Conservation (phyloP, 1,284 basidiomycete species). For the Trichosporon sp. region DNA sequence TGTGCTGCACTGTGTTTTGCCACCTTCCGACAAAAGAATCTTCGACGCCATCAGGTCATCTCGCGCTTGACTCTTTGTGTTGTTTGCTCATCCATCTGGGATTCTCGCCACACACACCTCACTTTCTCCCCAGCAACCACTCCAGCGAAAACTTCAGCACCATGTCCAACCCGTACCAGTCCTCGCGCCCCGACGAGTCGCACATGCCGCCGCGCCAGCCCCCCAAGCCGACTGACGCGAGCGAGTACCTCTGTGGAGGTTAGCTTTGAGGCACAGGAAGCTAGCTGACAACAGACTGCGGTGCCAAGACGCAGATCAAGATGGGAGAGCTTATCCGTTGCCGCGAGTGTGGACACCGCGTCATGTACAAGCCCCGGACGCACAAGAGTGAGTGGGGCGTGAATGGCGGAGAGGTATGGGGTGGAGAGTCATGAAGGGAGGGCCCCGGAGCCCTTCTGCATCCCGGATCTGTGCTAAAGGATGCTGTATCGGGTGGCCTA, state of each 20-base stretch:
- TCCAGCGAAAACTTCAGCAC: slow-evolving; percentile 15
- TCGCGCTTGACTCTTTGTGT: not conserved
- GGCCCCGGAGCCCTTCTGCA: too few species aligned
- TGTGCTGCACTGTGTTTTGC: not conserved
- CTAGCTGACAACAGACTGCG: slow-evolving; percentile 71
- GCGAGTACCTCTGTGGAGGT: slow-evolving; percentile 95
- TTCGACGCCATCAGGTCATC: slow-evolving; percentile 15
- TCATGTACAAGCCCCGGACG: slow-evolving; percentile 99
- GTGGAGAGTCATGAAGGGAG: too few species aligned
- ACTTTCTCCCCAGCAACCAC: not conserved
- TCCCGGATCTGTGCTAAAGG: too few species aligned
- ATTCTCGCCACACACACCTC: not conserved
- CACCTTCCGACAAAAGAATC: slow-evolving; percentile 3
- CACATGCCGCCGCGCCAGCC: slow-evolving; percentile 42
- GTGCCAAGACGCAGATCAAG: slow-evolving; percentile 88
- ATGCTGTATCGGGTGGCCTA: too few species aligned
- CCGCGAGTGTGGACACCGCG: slow-evolving; percentile 94
- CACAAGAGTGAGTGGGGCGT: slow-evolving; percentile 74
- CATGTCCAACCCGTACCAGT: slow-evolving; percentile 52
- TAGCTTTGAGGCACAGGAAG: slow-evolving; percentile 38
- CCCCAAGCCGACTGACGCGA: slow-evolving; percentile 59
- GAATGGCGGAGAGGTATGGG: not conserved
- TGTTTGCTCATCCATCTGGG: not conserved
- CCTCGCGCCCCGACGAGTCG: slow-evolving; percentile 37
- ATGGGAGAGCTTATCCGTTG: slow-evolving; percentile 94